phyloP scores from a whole-genome alignment of 2,329 filamentous ascomycete genomes.

The Pseudogymnoascus sp. region DNA sequence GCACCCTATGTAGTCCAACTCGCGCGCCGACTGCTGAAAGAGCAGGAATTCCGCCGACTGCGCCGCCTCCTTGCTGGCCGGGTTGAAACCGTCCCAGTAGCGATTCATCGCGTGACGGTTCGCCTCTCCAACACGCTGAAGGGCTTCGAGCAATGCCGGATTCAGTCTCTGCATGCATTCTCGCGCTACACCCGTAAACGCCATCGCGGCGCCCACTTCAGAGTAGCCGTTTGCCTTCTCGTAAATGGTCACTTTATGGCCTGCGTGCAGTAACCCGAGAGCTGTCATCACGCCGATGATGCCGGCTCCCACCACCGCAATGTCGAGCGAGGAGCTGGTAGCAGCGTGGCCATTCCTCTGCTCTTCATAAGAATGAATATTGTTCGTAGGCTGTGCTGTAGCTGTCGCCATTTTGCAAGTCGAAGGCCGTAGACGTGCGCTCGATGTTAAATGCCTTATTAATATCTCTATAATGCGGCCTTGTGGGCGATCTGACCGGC shows the following conservation, averaged over 20 bases:
- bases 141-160: background rate
- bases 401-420: too few relatives aligned
- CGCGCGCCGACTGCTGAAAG: too few relatives aligned
- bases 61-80: background rate
- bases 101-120: background rate
- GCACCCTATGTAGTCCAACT: background rate
- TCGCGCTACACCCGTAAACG: background rate
- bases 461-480: too few relatives aligned
- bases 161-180: background rate
- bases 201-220: constrained; percentile 60
- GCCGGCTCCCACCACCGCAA: constrained; percentile 49
- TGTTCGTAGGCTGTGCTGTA: too few relatives aligned
- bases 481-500: too few relatives aligned
- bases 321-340: too few relatives aligned
- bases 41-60: background rate
- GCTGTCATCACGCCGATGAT: constrained; percentile 48
- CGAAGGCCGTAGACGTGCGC: too few relatives aligned
- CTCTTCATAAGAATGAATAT: too few relatives aligned
- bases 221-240: constrained; percentile 59
- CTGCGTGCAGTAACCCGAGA: constrained; percentile 44
- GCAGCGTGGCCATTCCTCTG: too few relatives aligned
- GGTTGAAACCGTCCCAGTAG: background rate
- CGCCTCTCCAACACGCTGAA: background rate
- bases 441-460: too few relatives aligned
- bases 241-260: constrained; percentile 54